Percentiles rank a stretch among this genome's conserved stretches.
These are phyloP conservation scores for Starmera dryadoides DNA, from an alignment of 805 yeast genomes.

Conservation along the genomic window DNA sequence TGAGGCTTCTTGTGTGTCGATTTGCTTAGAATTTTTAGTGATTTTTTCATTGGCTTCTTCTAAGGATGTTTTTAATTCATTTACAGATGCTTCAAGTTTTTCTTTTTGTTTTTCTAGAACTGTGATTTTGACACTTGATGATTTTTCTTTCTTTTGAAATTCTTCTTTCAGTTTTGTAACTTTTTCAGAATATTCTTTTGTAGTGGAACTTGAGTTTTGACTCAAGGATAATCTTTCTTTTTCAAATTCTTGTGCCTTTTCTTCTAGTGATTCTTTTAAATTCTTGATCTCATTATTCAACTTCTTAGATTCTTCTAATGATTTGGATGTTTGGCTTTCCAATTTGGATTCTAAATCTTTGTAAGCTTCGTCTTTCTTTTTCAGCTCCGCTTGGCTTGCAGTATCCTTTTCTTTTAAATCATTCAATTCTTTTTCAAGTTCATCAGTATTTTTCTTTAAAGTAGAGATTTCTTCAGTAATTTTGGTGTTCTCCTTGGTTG, in stretches of 20 bases:
- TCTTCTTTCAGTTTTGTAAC: constrained; percentile 34
- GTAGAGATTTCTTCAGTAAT: constrained; percentile 1
- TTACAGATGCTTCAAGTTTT: constrained; percentile 7
- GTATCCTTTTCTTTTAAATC: constrained; percentile 14
- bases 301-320: constrained; percentile 12
- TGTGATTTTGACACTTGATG: constrained; percentile 3
- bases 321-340: constrained; percentile 14
- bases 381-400: constrained; percentile 5
- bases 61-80: constrained; percentile 11
- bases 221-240: constrained; percentile 39
- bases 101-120: constrained; percentile 7
- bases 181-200: constrained; percentile 41
- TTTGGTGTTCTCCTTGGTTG: background rate
- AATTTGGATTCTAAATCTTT: constrained; percentile 11
- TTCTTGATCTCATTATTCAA: constrained; percentile 22
- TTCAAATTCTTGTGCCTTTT: constrained; percentile 38
- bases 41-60: constrained; percentile 1
- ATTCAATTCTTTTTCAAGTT: constrained; percentile 12
- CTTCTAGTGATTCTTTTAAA: constrained; percentile 27
- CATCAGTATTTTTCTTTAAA: background rate
- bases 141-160: constrained; percentile 8
- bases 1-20: background rate
- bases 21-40: background rate
- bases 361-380: constrained; percentile 8
- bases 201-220: constrained; percentile 41